These are phyloP conservation scores for Tubosaeta sp. DNA, from an alignment of 768 basidiomycete species.

Conservation along the genomic window DNA sequence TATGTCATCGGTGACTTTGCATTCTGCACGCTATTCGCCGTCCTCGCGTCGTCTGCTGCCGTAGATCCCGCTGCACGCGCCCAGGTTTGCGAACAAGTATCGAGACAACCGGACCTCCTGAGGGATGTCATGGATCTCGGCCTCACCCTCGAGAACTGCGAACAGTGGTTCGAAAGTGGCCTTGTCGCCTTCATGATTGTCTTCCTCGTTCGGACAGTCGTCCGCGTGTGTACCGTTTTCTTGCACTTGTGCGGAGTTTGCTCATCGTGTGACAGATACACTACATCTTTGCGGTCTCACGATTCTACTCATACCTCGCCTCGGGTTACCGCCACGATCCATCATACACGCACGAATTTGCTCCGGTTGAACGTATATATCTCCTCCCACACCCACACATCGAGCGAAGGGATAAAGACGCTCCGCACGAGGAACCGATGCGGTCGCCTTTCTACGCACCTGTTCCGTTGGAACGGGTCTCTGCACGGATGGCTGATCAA, in stretches of 20 bases:
- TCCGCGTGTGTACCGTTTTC: constrained; percentile 50
- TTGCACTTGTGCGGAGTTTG: background rate
- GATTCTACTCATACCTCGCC: constrained; percentile 54
- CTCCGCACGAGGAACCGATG: constrained; percentile 1
- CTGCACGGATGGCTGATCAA: constrained; percentile 47
- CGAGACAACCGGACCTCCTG: constrained; percentile 71
- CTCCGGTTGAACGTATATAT: constrained; percentile 55
- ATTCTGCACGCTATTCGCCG: constrained; percentile 58
- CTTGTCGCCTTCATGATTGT: constrained; percentile 54
- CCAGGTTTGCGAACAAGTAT: constrained; percentile 68
- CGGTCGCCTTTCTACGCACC: constrained; percentile 58
- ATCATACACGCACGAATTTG: constrained; percentile 14
- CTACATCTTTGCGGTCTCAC: constrained; percentile 69
- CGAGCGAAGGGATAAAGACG: constrained; percentile 6
- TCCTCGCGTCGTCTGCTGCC: constrained; percentile 53
- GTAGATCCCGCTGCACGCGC: constrained; percentile 54
- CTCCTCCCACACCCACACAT: constrained; percentile 42
- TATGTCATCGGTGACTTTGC: constrained; percentile 77
- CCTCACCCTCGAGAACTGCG: constrained; percentile 75
- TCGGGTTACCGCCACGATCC: constrained; percentile 32
- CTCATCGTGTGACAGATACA: constrained; percentile 50
- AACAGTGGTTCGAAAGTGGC: constrained; percentile 70
- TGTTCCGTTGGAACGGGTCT: constrained; percentile 52
- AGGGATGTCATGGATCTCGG: constrained; percentile 67
- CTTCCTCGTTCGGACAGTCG: constrained; percentile 57